Base-by-base conservation (phyloP, 768 basidiomycete genomes). In the Cystofilobasidium bisporidii region DNA sequence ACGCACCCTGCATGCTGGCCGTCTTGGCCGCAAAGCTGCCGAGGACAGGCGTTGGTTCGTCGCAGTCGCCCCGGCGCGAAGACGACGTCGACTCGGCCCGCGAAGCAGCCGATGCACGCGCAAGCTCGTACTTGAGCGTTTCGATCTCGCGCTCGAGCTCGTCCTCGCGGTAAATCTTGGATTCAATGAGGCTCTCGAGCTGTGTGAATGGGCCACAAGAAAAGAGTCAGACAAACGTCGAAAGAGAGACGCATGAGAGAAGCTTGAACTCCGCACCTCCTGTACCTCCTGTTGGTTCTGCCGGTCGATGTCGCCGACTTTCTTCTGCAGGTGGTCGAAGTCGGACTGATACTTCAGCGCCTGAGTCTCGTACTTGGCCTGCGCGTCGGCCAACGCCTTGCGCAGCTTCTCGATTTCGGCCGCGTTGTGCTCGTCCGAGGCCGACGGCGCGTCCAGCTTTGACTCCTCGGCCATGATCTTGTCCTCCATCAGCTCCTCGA, bases 131-230 rank as follows among this genome's bases (percentile, higher is more conserved):
- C 71, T 87, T 88, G 61, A 87, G 77, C 14, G 83, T 82, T 73
- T 90, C 87, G 38, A 92, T 75, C 74, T 93, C 89, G 73, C 85
- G 84, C 73, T 92, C 91, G 33, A 94, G 83, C 71, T 91, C 90
- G 73, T 91, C 91, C 84, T 89, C 70, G 40, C 61, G 58, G n/a
- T 32, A 74, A 69, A 89, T 90, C 84, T 96, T 97, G 63, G 89
- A 83, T 75, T 99, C 94, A n/a, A 97, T 86, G 48, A 99, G 81
- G 45, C 86, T 83, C 77, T 98, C 94, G 24, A 97, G 82, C 75
- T 97, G 92, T 10, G n/a, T n/a, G n/a, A n/a, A n/a, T n/a, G n/a
- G n/a, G n/a, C n/a, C n/a, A n/a, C n/a, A 15, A 32, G 28, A 62
- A 1, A 28, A 62, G 14, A 17, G 38, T 67, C 45, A 61, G 47